phyloP scores from a whole-genome alignment of 257 asterid species.

The Lantana camara region DNA sequence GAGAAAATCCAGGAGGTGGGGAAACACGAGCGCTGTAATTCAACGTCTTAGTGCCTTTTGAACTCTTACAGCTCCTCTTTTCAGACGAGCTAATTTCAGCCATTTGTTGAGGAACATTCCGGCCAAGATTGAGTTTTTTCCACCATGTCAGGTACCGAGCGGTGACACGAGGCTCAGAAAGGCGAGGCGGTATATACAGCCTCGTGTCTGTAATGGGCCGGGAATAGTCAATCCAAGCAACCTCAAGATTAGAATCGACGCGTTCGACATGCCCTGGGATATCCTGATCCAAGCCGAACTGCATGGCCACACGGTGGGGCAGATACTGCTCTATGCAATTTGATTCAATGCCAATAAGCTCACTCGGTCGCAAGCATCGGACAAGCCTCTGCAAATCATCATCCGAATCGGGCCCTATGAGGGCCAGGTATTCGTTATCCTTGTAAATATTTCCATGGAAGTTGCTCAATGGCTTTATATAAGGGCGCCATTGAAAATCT shows the following conservation, averaged over 20 bases:
- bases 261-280: conserved; percentile 29
- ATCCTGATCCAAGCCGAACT: conserved; percentile 54
- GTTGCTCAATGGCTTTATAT: conserved; percentile 1
- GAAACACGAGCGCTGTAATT: background rate
- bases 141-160: conserved; percentile 39
- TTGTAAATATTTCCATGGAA: background rate
- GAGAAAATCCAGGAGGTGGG: background rate
- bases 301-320: conserved; percentile 60
- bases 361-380: conserved; percentile 32
- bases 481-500: conserved; percentile 43
- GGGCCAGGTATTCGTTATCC: conserved; percentile 27
- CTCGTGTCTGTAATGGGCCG: conserved; percentile 34
- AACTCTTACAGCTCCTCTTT: too few species aligned
- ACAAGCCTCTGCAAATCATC: conserved; percentile 26
- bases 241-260: conserved; percentile 9
- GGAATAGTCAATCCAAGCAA: conserved; percentile 36
- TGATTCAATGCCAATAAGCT: conserved; percentile 36
- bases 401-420: background rate
- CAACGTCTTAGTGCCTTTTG: background rate
- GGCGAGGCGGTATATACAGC: conserved; percentile 35
- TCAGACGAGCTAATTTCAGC: background rate
- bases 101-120: background rate
- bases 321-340: conserved; percentile 43
- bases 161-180: conserved; percentile 32
- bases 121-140: conserved; percentile 19